Evolutionary conservation across 176 grass and related monocot species (phyloP).

Genomic region (Tillandsia fasciculata): DNA sequence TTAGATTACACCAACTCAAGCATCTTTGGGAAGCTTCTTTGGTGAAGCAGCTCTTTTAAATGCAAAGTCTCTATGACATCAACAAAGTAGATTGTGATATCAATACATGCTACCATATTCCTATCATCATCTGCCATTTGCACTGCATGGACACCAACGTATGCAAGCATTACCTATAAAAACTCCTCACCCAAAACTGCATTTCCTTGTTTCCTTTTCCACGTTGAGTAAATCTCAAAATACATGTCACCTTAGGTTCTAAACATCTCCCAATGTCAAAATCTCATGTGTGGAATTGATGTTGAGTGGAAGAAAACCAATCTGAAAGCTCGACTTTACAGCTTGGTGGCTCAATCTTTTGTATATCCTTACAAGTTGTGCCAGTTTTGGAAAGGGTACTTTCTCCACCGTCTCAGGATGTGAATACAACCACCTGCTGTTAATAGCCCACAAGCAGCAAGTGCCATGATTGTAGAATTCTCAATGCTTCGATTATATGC

Average conservation of each 20-base stretch:
- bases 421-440: constrained; percentile 46
- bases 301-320: neutral
- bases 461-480: constrained; percentile 64
- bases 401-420: constrained; percentile 55
- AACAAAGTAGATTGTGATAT: no score
- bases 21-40: no score
- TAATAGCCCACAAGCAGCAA: constrained; percentile 53
- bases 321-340: neutral
- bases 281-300: neutral
- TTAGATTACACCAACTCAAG: no score
- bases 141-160: no score
- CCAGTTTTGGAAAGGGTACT: constrained; percentile 41
- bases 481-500: constrained; percentile 28
- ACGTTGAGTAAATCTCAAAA: no score
- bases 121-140: no score
- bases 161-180: no score
- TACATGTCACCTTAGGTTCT: neutral
- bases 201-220: no score
- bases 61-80: no score
- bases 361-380: constrained; percentile 33
- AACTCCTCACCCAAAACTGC: no score
- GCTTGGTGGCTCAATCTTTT: neutral
- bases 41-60: no score
- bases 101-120: no score
- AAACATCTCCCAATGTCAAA: neutral